Conservation (phyloP, 2,329 filamentous ascomycete species). For the Colletotrichum trifolii region DNA sequence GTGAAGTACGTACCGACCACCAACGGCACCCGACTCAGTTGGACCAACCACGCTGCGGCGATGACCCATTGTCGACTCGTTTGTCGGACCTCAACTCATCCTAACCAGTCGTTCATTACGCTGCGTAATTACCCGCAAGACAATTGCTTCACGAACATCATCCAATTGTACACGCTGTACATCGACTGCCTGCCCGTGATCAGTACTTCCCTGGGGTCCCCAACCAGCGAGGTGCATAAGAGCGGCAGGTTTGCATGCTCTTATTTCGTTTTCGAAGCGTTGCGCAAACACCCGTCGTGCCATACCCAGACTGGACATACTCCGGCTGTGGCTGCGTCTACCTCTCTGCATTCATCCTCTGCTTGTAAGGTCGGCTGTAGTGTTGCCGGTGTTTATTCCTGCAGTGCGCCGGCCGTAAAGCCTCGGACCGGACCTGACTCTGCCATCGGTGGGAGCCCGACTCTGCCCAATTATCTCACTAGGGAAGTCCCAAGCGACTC, state of each 20-base stretch:
- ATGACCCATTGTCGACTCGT: no score
- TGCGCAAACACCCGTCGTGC: conserved; percentile 22
- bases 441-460: not conserved
- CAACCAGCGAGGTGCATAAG: conserved; percentile 20
- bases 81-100: not conserved
- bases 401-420: no score
- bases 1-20: no score
- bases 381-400: not conserved
- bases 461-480: not conserved
- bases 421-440: not conserved
- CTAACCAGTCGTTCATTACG: not conserved
- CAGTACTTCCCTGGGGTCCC: conserved; percentile 10
- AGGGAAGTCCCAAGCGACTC: not conserved
- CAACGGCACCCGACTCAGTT: no score
- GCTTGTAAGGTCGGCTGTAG: not conserved
- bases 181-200: not conserved
- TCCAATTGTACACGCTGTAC: not conserved
- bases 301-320: conserved; percentile 9
- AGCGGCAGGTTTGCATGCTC: conserved; percentile 21
- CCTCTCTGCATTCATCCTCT: conserved; percentile 5
- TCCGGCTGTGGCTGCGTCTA: conserved; percentile 9
- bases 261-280: conserved; percentile 1
- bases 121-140: no score
- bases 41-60: no score
- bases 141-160: not conserved